Evolutionary conservation across 1,284 basidiomycete species (phyloP).

Genomic region (Sanghuangporus sanghuang): DNA sequence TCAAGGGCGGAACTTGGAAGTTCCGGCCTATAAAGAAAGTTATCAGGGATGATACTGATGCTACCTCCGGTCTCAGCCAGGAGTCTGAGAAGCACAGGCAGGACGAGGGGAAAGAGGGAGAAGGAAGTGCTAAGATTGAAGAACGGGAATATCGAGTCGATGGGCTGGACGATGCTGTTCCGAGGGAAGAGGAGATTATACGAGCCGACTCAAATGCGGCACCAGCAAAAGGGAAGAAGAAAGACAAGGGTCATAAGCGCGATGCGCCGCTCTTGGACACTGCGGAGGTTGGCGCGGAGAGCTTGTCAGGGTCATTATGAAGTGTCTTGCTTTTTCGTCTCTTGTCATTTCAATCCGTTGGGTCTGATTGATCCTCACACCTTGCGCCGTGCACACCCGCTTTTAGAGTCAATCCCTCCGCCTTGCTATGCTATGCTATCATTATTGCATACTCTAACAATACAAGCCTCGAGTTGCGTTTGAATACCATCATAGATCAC

Average conservation of each 20-base stretch:
- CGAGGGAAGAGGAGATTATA: neutral
- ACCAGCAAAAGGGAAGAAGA: neutral
- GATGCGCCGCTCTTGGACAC: no score
- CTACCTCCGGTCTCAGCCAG: neutral
- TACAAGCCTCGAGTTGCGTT: neutral
- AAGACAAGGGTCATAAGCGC: neutral
- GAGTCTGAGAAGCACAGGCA: neutral
- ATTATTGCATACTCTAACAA: neutral
- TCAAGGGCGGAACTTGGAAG: neutral
- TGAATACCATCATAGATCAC: neutral
- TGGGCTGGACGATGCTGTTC: neutral
- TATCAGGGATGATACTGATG: neutral
- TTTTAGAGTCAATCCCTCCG: neutral
- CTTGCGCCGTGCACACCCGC: neutral
- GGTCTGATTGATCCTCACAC: neutral
- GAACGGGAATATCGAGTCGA: neutral
- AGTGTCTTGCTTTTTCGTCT: neutral
- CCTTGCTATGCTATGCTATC: neutral
- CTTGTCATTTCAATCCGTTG: neutral
- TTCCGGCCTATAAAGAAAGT: neutral
- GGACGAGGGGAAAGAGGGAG: neutral
- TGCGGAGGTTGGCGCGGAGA: no score
- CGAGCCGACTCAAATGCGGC: neutral
- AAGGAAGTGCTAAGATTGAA: neutral
- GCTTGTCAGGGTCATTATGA: no score